Evolutionary conservation across 257 asterid species (phyloP).

Genomic region (Solanum lignicaule): DNA sequence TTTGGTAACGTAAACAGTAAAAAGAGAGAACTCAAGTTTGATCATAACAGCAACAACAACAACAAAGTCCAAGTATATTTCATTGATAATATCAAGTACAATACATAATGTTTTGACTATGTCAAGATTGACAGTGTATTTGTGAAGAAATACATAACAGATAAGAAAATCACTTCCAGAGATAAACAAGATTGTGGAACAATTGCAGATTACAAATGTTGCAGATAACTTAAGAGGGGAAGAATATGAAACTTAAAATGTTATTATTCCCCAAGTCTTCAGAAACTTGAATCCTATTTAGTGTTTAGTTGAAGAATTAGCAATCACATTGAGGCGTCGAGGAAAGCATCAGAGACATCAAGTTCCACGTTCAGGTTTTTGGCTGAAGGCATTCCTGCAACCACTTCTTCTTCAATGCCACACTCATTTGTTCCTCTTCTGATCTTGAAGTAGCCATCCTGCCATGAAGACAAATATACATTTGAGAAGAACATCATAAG

Average conservation of each 20-base stretch:
- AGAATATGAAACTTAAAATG: neutral
- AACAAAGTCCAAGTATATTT: neutral
- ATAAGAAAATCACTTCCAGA: neutral
- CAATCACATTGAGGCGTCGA: constrained; percentile 36
- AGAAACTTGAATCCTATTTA: neutral
- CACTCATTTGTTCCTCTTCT: constrained; percentile 87
- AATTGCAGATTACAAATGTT: neutral
- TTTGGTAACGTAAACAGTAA: neutral
- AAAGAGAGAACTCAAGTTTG: neutral
- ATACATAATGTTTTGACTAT: neutral
- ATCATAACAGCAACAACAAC: neutral
- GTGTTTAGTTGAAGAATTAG: neutral
- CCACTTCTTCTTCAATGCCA: constrained; percentile 75
- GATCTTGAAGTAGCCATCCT: constrained; percentile 94
- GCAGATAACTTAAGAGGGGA: neutral
- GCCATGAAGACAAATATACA: constrained; percentile 9
- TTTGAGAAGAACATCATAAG: neutral
- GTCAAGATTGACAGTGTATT: neutral
- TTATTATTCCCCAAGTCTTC: neutral
- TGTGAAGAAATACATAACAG: neutral
- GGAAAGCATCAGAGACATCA: constrained; percentile 15
- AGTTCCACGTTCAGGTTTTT: constrained; percentile 32
- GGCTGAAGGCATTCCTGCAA: constrained; percentile 74
- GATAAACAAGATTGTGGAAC: neutral
- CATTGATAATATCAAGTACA: neutral